Base-by-base conservation (phyloP, 2,329 filamentous ascomycete genomes). In the Sclerotinia subarctica region DNA sequence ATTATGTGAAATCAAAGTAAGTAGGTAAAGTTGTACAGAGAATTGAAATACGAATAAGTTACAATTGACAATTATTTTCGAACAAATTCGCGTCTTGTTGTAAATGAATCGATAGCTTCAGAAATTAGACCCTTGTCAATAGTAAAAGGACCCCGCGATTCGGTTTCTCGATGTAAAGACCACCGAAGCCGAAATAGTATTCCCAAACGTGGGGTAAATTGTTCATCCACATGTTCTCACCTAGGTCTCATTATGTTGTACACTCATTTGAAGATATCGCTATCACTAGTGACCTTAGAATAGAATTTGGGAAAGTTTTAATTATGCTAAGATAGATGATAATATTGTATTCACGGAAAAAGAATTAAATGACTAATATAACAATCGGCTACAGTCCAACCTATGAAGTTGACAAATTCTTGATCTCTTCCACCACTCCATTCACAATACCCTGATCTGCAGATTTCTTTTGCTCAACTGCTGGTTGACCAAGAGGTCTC, bases 401-500 rank as follows among this genome's bases (percentile, higher is more conserved):
- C 58, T 68, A 72, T 68, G 65, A 71, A 44, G 72, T 70, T 44
- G 72, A 69, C 44, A 73, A 46, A 35, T 72, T 70, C 67, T 74
- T 71, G 13, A 75, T 68, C 38, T 71, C 73, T 53, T 75, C 68
- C 21, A 70, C 69, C 46, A 74, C 47, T 24, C 72, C 70, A 69
- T 80, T 77, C 5, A 80, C 73, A 72, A 80, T 78, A 56, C 77
- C 76, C 52, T 74, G 73, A 21, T 74, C 72, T 44, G 78, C 71
- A 24, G 64, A 53, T 6, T 68, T 69, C 63, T 72, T 72, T 15
- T 67, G 67, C 58, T 70, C 67, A 52, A 60, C 35, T 11, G 70
- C 70, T 44, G 73, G 67, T 56, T 69, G 77, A 74, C 60, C 78
- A 74, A 78, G 81, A 73, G 77, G 80, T 71, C 75, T 80, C 79